A percentile compares a stretch with the other conserved stretches of the same genome.
These are phyloP conservation scores for Lyophyllum semitale DNA, from an alignment of 768 basidiomycete species.

Conservation along the genomic window DNA sequence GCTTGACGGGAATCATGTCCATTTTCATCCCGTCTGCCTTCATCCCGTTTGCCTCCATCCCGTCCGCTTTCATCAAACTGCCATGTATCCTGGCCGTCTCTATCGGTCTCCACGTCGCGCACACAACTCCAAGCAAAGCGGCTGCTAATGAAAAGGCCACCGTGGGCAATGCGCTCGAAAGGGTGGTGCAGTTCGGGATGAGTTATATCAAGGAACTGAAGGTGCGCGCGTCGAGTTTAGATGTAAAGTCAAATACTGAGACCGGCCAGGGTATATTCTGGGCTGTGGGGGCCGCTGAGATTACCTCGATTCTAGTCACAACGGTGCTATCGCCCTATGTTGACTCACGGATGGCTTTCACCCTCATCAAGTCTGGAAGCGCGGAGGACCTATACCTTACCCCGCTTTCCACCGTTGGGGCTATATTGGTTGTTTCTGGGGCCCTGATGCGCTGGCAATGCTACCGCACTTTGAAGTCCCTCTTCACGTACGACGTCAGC, in stretches of 20 bases:
- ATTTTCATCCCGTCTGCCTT: too few relatives aligned
- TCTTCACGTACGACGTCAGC: conserved; percentile 44
- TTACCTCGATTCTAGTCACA: neutral
- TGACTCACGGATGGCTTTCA: neutral
- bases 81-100: neutral
- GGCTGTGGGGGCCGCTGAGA: neutral
- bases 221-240: neutral
- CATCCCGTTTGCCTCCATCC: too few relatives aligned
- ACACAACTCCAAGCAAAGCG: conserved; percentile 3
- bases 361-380: neutral
- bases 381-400: conserved; percentile 12
- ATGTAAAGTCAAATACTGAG: neutral
- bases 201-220: neutral
- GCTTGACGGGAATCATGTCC: too few relatives aligned
- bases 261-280: conserved; percentile 1
- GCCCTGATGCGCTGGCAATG: conserved; percentile 21
- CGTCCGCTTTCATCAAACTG: neutral
- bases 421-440: conserved; percentile 25
- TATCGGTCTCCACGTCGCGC: neutral
- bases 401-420: conserved; percentile 28
- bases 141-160: neutral
- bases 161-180: neutral
- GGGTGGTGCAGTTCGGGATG: neutral
- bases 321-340: neutral
- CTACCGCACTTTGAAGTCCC: conserved; percentile 34